phyloP scores from a whole-genome alignment of 306 rosid species.

The Hylodesmum podocarpum region DNA sequence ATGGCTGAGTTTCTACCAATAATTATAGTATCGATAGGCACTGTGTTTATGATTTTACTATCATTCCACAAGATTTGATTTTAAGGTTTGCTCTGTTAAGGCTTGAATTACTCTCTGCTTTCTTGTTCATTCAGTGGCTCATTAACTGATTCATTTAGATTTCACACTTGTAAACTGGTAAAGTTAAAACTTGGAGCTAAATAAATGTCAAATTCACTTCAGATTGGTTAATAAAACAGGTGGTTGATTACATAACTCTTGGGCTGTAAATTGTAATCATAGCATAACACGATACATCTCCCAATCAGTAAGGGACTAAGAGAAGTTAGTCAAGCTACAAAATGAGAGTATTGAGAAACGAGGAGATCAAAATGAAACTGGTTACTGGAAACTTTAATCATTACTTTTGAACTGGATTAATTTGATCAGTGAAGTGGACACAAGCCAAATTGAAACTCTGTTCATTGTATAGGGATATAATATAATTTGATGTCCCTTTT shows the following conservation, averaged over 20 bases:
- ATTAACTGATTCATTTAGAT: not conserved
- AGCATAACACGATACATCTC: not conserved
- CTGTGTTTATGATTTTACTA: not conserved
- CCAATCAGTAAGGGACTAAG: not conserved
- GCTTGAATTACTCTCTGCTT: not conserved
- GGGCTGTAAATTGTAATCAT: not conserved
- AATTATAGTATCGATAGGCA: not conserved
- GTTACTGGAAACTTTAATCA: not conserved
- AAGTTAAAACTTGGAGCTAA: not conserved
- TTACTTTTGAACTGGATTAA: not conserved
- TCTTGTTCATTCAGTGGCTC: not conserved
- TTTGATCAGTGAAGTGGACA: not conserved
- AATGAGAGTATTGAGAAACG: not conserved
- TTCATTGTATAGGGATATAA: not conserved
- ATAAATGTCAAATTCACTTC: not conserved
- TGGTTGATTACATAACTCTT: not conserved
- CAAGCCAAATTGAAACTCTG: not conserved
- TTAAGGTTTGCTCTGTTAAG: not conserved
- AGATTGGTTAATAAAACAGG: not conserved
- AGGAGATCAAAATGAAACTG: not conserved
- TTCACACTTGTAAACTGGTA: not conserved
- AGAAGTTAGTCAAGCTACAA: not conserved
- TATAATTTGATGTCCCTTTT: not conserved
- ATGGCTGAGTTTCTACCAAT: not conserved
- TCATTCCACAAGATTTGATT: not conserved